Conservation (phyloP, 2,329 filamentous ascomycete genomes). For the Pseudofabraea citricarpa region DNA sequence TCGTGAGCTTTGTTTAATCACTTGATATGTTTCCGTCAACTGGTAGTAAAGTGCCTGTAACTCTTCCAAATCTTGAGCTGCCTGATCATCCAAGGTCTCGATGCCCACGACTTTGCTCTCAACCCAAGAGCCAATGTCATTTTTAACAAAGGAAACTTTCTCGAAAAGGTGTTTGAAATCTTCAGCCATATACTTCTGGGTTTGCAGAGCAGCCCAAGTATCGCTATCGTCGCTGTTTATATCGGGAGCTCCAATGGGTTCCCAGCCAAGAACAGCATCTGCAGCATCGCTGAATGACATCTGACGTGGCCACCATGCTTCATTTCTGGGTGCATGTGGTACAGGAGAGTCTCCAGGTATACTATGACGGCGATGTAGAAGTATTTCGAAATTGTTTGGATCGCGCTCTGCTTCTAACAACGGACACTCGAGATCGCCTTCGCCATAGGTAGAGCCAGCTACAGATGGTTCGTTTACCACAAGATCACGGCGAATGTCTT, state of each 20-base stretch:
- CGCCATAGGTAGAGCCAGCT: conserved; percentile 54
- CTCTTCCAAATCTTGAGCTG: conserved; percentile 58
- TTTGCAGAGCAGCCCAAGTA: conserved; percentile 27
- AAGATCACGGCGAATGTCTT: conserved; percentile 38
- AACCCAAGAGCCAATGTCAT: conserved; percentile 57
- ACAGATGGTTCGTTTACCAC: conserved; percentile 45
- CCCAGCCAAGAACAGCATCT: conserved; percentile 68
- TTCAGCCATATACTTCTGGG: conserved; percentile 38
- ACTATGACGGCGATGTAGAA: conserved; percentile 60
- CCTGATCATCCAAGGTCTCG: conserved; percentile 54
- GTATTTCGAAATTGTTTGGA: conserved; percentile 37
- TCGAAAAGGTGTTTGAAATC: conserved; percentile 51
- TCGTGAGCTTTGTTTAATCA: conserved; percentile 60
- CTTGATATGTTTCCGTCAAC: conserved; percentile 64
- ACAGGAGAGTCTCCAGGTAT: conserved; percentile 33
- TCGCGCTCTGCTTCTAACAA: conserved; percentile 44
- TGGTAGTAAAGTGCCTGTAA: conserved; percentile 65
- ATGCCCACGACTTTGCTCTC: conserved; percentile 50
- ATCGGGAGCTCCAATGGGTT: conserved; percentile 42
- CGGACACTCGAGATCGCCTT: conserved; percentile 52
- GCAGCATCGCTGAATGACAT: conserved; percentile 73
- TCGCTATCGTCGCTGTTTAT: conserved; percentile 30
- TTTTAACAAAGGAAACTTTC: conserved; percentile 46
- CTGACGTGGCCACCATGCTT: conserved; percentile 64
- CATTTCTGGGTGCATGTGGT: conserved; percentile 36